Evolutionary conservation across 208 protist genomes (phyloP).

Genomic region (Leishmania tarentolae): DNA sequence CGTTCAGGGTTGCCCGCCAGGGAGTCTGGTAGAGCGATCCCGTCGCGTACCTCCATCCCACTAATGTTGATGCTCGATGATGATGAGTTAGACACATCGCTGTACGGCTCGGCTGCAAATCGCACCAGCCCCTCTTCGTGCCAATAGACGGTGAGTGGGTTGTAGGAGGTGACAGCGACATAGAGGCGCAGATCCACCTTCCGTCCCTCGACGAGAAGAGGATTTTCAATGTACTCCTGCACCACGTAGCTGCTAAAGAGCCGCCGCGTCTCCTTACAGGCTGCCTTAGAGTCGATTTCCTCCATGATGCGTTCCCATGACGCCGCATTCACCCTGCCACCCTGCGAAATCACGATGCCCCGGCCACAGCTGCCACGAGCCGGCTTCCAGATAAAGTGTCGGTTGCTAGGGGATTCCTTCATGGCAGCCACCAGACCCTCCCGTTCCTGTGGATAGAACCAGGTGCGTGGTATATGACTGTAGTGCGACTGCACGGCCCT

Average conservation of each 20-base stretch:
- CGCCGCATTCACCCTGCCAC: constrained; percentile 38
- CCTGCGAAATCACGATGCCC: constrained; percentile 79
- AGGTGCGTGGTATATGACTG: constrained; percentile 78
- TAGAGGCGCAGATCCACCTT: constrained; percentile 97
- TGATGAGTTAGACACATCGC: background rate
- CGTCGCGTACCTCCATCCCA: background rate
- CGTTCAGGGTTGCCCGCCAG: background rate
- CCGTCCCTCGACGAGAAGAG: constrained; percentile 90
- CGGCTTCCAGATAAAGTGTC: constrained; percentile 90
- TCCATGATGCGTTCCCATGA: constrained; percentile 57
- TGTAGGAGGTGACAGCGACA: constrained; percentile 90
- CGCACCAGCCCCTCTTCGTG: constrained; percentile 95
- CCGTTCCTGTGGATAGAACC: constrained; percentile 80
- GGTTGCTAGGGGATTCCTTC: constrained; percentile 25
- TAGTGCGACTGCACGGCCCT: constrained; percentile 30
- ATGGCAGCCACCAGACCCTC: constrained; percentile 49
- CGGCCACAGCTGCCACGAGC: constrained; percentile 89
- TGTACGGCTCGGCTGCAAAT: constrained; percentile 92
- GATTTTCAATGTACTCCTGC: constrained; percentile 94
- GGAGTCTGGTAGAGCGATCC: background rate
- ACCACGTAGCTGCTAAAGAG: constrained; percentile 82
- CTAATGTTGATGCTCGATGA: constrained; percentile 3
- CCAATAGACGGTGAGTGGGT: constrained; percentile 89
- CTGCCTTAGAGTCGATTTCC: constrained; percentile 55
- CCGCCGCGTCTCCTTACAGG: constrained; percentile 16